phyloP scores from a whole-genome alignment of 768 basidiomycete genomes.

The Chalciporus chontae region DNA sequence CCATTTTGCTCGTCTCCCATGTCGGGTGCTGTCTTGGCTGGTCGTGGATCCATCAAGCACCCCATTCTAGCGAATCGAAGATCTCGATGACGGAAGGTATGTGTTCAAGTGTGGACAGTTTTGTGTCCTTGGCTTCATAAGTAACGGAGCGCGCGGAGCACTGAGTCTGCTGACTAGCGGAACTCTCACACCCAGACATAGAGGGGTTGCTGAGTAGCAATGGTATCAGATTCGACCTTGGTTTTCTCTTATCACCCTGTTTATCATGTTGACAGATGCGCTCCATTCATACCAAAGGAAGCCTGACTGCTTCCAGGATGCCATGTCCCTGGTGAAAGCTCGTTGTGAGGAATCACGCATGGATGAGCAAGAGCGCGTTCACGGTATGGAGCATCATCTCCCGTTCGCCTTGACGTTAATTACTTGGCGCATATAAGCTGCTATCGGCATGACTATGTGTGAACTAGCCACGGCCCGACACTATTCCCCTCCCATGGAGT shows the following conservation, averaged over 20 bases:
- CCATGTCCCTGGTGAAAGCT: constrained; percentile 43
- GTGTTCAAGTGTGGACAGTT: constrained; percentile 22
- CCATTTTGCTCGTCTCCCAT: constrained; percentile 13
- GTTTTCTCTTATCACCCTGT: not conserved
- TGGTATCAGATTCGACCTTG: constrained; percentile 11
- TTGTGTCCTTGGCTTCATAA: constrained; percentile 4
- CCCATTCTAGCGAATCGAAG: constrained; percentile 8
- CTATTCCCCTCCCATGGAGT: constrained; percentile 67
- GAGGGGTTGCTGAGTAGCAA: constrained; percentile 14
- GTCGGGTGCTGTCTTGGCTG: constrained; percentile 19
- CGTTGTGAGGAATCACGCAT: constrained; percentile 57
- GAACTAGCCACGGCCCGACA: constrained; percentile 74
- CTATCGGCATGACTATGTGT: constrained; percentile 76
- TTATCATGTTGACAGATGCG: constrained; percentile 31
- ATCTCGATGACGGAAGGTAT: not conserved
- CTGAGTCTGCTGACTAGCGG: constrained; percentile 3
- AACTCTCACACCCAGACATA: constrained; percentile 17
- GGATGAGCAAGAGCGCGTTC: constrained; percentile 58
- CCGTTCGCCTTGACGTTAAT: not conserved
- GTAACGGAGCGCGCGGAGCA: too few species aligned
- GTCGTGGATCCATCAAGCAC: constrained; percentile 29
- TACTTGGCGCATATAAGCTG: constrained; percentile 44
- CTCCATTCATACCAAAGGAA: constrained; percentile 42
- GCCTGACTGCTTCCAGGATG: constrained; percentile 63
- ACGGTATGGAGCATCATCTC: constrained; percentile 37